Conservation (phyloP, 441 rosid species). For the Metrosideros polymorpha region DNA sequence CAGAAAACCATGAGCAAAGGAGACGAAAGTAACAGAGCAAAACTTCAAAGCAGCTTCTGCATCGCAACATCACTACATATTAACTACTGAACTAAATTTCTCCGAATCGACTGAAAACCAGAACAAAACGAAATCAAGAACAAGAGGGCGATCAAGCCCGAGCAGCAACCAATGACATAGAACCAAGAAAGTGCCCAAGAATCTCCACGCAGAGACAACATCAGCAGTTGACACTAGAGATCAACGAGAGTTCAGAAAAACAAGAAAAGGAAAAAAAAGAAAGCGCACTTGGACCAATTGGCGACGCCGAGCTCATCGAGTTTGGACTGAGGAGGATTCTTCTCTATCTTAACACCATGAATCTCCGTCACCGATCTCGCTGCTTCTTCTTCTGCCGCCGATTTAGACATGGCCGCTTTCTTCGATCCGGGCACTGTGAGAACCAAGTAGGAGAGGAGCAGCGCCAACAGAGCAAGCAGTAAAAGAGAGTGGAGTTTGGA, state of each 20-base stretch:
- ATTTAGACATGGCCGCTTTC: background rate
- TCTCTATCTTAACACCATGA: slow-evolving; percentile 45
- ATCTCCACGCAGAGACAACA: background rate
- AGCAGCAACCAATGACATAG: background rate
- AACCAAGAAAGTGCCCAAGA: background rate
- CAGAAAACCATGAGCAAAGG: background rate
- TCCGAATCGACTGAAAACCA: background rate
- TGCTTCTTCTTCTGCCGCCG: background rate
- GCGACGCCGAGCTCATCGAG: slow-evolving; percentile 37
- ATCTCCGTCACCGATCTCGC: slow-evolving; percentile 4
- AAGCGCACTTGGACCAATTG: slow-evolving; percentile 36
- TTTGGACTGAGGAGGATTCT: slow-evolving; percentile 32
- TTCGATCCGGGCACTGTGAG: background rate
- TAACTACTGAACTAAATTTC: background rate
- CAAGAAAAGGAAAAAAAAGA: background rate
- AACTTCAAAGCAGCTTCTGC: background rate
- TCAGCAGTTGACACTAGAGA: background rate
- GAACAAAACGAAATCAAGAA: background rate
- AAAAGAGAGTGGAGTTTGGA: background rate
- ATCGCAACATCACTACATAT: background rate
- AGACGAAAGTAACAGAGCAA: background rate
- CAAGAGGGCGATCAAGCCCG: background rate
- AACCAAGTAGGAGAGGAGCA: background rate
- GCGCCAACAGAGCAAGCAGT: background rate
- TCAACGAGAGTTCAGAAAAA: background rate